Evolutionary conservation across 2,329 filamentous ascomycete species (phyloP), one percentile per base, ranked within the genome.

Genomic region (Fusarium sp.): DNA sequence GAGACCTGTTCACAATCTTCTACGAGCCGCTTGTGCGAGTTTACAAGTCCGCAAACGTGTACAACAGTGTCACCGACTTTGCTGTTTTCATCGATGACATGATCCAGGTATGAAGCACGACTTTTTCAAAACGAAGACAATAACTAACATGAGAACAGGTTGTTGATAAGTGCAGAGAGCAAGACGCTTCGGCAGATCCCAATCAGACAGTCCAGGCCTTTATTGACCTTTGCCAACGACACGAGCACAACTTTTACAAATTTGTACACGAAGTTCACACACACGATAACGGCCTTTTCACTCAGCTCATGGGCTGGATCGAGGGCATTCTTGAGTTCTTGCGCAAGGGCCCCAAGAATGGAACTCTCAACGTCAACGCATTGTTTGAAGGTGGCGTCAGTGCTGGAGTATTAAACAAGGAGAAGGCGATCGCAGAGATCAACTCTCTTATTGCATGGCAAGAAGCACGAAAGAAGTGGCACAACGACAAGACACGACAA

Each of bases 181-280:
- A 91, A 75, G 96, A 98, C 78, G 92, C 96, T 47, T 94, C 93
- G 4, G 94, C 95, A 2, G 96, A 99, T 78, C 96, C 96, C 7
- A 99, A 99, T 79, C 94, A 98, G 83, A 99, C 96, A 0, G 96
- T 99, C 2, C 96, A 99, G 79, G 92, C 94, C 18, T 99, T 99
- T 77, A 99, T 99, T 76, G 96, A 99, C 77, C 87, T 99, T 24
- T 99, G 96, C 80, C 92, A 93, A 72, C 90, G 96, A 45, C 96
- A 99, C 79, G 94, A 99, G 81, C 90, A 97, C 78, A 97, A 97
- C 81, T 95, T 99, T 78, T 99, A 98, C 87, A 98, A 97, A 79
- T 99, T 99, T 79, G 92, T 99, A 6, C 96, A 99, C 79, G 96
- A 99, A 81, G 95, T 99, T 1, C 96, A 99, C 77, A 90, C 93